Evolutionary conservation across 2,329 filamentous ascomycete genomes (phyloP).

Genomic region (Botrytis fabae): DNA sequence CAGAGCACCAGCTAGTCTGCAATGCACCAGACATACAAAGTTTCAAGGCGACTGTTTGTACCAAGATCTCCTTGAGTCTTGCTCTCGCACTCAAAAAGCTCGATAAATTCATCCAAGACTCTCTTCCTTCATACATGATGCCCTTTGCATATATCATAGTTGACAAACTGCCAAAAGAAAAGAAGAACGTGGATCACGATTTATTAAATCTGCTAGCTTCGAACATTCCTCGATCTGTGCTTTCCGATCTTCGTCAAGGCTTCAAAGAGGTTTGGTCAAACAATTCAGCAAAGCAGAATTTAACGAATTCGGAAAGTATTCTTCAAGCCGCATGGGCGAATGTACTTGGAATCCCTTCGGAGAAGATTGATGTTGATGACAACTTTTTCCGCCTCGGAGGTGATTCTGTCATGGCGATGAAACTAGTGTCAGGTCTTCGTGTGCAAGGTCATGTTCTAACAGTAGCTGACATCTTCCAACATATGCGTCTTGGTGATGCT

Average conservation of each 20-base stretch:
- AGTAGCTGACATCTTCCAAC: constrained; percentile 47
- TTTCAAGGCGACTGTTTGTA: constrained; percentile 32
- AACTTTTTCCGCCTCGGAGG: constrained; percentile 46
- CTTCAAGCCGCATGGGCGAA: constrained; percentile 40
- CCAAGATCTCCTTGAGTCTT: constrained; percentile 37
- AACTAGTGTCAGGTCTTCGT: constrained; percentile 46
- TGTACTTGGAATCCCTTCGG: constrained; percentile 35
- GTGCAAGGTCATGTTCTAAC: constrained; percentile 41
- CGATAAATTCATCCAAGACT: constrained; percentile 45
- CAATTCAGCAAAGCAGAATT: constrained; percentile 35
- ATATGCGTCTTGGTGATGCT: constrained; percentile 28
- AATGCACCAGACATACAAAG: constrained; percentile 22
- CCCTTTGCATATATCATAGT: constrained; percentile 47
- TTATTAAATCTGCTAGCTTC: constrained; percentile 18
- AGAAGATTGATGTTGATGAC: constrained; percentile 40
- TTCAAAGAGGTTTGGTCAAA: constrained; percentile 42
- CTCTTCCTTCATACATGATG: constrained; percentile 51
- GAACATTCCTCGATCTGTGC: neutral
- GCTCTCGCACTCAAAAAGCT: constrained; percentile 44
- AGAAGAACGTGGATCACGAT: constrained; percentile 41
- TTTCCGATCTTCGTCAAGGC: constrained; percentile 34
- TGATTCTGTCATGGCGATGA: constrained; percentile 45
- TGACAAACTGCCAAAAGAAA: constrained; percentile 41
- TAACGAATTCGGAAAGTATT: constrained; percentile 40
- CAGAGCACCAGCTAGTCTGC: neutral